Conservation (phyloP, 1,284 basidiomycete genomes). For the Cryptococcus depauperatus region DNA sequence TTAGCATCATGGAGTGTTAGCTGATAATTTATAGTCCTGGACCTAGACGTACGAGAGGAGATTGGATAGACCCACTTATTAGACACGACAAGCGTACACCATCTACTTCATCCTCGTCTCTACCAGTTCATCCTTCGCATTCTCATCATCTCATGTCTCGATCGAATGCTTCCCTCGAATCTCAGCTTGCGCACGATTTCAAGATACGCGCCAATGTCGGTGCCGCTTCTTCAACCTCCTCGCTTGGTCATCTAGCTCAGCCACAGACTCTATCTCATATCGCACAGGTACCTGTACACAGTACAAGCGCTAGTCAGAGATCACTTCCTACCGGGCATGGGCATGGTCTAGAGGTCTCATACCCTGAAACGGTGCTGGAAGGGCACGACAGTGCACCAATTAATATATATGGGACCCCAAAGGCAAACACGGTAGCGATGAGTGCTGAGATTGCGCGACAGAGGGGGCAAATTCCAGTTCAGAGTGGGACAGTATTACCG, state of each 20-base stretch:
- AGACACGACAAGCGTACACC: conserved; percentile 49
- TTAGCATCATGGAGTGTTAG: conserved; percentile 39
- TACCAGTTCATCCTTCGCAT: conserved; percentile 49
- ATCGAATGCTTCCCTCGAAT: conserved; percentile 71
- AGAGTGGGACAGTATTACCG: conserved; percentile 41
- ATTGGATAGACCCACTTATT: conserved; percentile 33
- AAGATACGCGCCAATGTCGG: conserved; percentile 61
- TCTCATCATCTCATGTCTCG: conserved; percentile 55
- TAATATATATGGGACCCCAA: conserved; percentile 38
- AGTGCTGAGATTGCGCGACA: conserved; percentile 29
- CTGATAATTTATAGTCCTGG: conserved; percentile 61
- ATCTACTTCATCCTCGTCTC: conserved; percentile 67
- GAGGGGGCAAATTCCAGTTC: conserved; percentile 1
- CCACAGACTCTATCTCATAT: neutral
- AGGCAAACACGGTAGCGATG: conserved; percentile 29
- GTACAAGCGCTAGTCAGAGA: conserved; percentile 26
- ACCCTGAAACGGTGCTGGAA: conserved; percentile 1
- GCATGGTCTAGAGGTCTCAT: conserved; percentile 1
- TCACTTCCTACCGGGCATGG: conserved; percentile 1
- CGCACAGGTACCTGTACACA: conserved; percentile 14
- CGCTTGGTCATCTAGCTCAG: conserved; percentile 21
- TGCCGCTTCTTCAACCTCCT: conserved; percentile 17
- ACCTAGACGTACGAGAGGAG: conserved; percentile 49
- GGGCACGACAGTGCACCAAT: conserved; percentile 25
- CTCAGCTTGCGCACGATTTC: conserved; percentile 70